Conservation (phyloP, 2,329 filamentous ascomycete genomes). For the Phoma herbarum region DNA sequence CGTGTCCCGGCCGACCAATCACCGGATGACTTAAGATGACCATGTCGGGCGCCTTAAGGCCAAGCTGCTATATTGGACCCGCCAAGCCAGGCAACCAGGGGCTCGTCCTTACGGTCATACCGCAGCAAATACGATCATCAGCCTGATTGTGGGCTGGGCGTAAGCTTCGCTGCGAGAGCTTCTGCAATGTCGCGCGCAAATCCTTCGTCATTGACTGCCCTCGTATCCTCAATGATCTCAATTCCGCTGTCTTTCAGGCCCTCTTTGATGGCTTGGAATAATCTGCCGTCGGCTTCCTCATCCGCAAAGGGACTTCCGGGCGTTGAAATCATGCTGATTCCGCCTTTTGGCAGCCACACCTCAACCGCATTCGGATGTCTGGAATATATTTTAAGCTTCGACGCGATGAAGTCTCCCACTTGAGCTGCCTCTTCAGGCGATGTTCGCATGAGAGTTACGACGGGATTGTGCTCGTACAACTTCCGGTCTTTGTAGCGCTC, state of each 20-base stretch:
- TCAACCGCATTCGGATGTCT: slow-evolving; percentile 56
- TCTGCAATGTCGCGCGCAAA: slow-evolving; percentile 62
- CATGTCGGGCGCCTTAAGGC: slow-evolving; percentile 15
- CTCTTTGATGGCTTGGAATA: slow-evolving; percentile 59
- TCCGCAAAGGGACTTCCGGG: slow-evolving; percentile 64
- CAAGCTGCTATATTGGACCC: slow-evolving; percentile 5
- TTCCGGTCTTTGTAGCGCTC: slow-evolving; percentile 60
- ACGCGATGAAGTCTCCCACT: slow-evolving; percentile 65
- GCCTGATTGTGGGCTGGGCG: slow-evolving; percentile 5
- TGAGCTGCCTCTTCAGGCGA: slow-evolving; percentile 63
- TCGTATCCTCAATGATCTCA: slow-evolving; percentile 58
- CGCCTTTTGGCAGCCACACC: slow-evolving; percentile 68
- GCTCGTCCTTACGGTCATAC: slow-evolving; percentile 3
- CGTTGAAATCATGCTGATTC: slow-evolving; percentile 68
- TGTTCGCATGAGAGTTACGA: slow-evolving; percentile 72
- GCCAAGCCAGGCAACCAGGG: slow-evolving; percentile 6
- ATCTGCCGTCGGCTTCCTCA: slow-evolving; percentile 55
- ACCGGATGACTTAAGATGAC: slow-evolving; percentile 8
- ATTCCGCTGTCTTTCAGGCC: slow-evolving; percentile 62
- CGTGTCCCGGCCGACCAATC: slow-evolving; percentile 14
- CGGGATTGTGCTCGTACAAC: slow-evolving; percentile 71
- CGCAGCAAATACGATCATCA: not conserved
- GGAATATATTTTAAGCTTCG: slow-evolving; percentile 59
- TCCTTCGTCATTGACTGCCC: slow-evolving; percentile 63
- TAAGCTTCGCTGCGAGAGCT: slow-evolving; percentile 46